Percentiles rank a stretch among this genome's conserved stretches.
Evolutionary conservation across 176 grass and related monocot species (phyloP).

Genomic region (Pontederia paniculata): DNA sequence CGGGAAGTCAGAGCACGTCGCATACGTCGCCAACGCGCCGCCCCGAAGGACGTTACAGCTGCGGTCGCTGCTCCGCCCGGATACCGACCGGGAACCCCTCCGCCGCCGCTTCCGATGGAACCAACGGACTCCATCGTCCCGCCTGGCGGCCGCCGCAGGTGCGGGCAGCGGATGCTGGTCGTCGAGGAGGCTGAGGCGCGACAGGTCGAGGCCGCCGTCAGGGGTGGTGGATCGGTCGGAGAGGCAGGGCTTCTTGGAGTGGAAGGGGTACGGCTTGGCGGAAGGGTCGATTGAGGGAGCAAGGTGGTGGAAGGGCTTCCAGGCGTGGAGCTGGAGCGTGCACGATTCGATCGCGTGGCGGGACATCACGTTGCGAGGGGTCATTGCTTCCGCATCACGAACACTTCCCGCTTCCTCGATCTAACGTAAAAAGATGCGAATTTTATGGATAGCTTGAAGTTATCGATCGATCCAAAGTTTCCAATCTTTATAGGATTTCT

Average conservation of each 20-base stretch:
- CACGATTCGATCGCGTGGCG: slow-evolving; percentile 19
- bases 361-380: slow-evolving; percentile 3
- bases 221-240: slow-evolving; percentile 60
- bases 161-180: slow-evolving; percentile 26
- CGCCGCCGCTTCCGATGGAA: slow-evolving; percentile 52
- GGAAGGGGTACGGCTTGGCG: slow-evolving; percentile 27
- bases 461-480: no score
- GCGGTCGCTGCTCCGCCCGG: slow-evolving; percentile 68
- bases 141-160: slow-evolving; percentile 19
- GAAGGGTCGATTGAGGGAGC: not conserved
- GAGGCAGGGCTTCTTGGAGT: slow-evolving; percentile 56
- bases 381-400: not conserved
- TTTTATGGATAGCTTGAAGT: no score
- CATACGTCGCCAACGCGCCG: slow-evolving; percentile 20
- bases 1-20: slow-evolving; percentile 74
- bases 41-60: slow-evolving; percentile 29
- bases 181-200: slow-evolving; percentile 24
- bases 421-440: no score
- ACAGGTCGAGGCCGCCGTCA: slow-evolving; percentile 28
- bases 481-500: no score
- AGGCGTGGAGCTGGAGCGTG: slow-evolving; percentile 22
- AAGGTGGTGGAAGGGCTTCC: slow-evolving; percentile 25
- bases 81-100: slow-evolving; percentile 50
- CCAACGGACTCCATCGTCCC: slow-evolving; percentile 54
- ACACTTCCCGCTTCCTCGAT: not conserved